Percentiles rank a stretch among this genome's conserved stretches.
Evolutionary conservation across 306 rosid genomes (phyloP).

Genomic region (Senna tora): DNA sequence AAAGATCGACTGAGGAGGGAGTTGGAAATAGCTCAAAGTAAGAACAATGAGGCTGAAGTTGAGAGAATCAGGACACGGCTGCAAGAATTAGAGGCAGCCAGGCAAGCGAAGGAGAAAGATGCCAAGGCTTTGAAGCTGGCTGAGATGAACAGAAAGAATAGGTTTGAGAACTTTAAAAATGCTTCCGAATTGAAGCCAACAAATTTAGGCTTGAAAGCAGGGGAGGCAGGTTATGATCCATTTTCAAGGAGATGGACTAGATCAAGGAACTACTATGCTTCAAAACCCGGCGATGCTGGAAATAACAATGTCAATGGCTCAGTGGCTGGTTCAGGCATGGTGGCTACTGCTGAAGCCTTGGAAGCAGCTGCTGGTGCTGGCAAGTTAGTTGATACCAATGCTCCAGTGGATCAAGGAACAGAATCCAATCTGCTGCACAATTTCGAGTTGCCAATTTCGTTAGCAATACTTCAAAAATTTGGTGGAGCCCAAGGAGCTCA

Average conservation of each 20-base stretch:
- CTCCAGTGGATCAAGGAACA: conserved; percentile 90
- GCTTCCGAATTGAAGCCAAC: conserved; percentile 75
- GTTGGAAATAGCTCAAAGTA: conserved; percentile 71
- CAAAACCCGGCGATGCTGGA: conserved; percentile 63
- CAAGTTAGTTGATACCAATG: conserved; percentile 81
- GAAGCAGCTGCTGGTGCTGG: conserved; percentile 96
- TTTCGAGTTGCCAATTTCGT: conserved; percentile 91
- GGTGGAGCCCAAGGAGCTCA: conserved; percentile 86
- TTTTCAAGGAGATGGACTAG: conserved; percentile 98
- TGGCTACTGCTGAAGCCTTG: conserved; percentile 81
- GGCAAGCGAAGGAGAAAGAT: conserved; percentile 58
- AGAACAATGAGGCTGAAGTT: conserved; percentile 61
- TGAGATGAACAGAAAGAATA: conserved; percentile 94
- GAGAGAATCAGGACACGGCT: conserved; percentile 72
- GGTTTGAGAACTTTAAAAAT: conserved; percentile 94
- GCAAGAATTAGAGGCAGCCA: conserved; percentile 73
- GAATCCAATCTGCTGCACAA: conserved; percentile 69
- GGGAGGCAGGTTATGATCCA: conserved; percentile 99
- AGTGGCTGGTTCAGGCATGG: conserved; percentile 45
- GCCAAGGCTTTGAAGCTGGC: conserved; percentile 83
- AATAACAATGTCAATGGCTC: conserved; percentile 37
- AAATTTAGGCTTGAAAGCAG: conserved; percentile 66
- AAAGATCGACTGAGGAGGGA: conserved; percentile 81
- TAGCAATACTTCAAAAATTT: conserved; percentile 71
- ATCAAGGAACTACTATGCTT: conserved; percentile 83